phyloP scores from a whole-genome alignment of 768 basidiomycete species.

The Clathrus columnatus region DNA sequence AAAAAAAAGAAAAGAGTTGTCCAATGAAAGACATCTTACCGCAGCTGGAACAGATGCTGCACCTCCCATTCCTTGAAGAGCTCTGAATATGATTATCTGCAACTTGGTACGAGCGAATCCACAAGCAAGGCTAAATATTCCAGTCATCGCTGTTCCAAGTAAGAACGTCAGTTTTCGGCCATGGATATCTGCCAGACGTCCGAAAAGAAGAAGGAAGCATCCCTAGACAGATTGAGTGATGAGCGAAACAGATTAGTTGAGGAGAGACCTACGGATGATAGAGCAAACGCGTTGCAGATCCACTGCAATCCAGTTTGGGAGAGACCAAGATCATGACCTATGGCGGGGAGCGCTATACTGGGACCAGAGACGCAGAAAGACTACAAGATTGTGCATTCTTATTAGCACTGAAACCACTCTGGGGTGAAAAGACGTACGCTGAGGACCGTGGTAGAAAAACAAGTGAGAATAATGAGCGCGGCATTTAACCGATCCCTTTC shows the following conservation, averaged over 20 bases:
- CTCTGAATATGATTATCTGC: constrained; percentile 63
- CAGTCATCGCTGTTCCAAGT: constrained; percentile 44
- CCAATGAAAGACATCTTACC: constrained; percentile 29
- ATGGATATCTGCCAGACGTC: constrained; percentile 72
- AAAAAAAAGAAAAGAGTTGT: background rate
- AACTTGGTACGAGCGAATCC: constrained; percentile 53
- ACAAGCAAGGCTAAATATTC: constrained; percentile 52
- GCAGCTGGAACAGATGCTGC: constrained; percentile 70
- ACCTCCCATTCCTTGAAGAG: constrained; percentile 69
- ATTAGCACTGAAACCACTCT: background rate
- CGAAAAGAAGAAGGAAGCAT: constrained; percentile 68
- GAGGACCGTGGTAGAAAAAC: constrained; percentile 12
- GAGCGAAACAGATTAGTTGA: background rate
- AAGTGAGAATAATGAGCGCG: constrained; percentile 9
- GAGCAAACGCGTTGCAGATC: constrained; percentile 56
- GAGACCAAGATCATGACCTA: constrained; percentile 41
- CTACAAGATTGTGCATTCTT: background rate
- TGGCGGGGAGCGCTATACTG: constrained; percentile 40
- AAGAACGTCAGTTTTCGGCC: constrained; percentile 66
- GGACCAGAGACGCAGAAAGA: background rate
- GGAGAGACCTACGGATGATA: constrained; percentile 46
- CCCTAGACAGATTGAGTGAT: constrained; percentile 46
- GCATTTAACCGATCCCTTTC: background rate
- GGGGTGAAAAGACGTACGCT: constrained; percentile 9
- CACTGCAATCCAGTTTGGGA: constrained; percentile 51